Evolutionary conservation across 306 rosid species (phyloP).

Genomic region (Trifolium fragiferum): DNA sequence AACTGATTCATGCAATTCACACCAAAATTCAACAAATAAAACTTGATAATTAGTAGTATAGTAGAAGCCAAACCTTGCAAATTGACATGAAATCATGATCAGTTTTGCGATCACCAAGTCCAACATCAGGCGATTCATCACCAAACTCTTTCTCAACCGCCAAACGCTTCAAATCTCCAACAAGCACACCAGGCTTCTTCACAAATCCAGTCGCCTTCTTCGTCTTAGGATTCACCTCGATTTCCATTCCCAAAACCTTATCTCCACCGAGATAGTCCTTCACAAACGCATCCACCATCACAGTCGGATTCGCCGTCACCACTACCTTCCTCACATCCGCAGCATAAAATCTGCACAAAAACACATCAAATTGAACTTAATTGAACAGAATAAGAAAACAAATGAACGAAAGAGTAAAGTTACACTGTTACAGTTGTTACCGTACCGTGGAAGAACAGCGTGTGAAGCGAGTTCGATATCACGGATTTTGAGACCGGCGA

Average conservation of each 20-base stretch:
- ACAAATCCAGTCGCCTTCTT: constrained; percentile 95
- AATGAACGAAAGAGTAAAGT: not conserved
- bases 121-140: constrained; percentile 72
- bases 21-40: not conserved
- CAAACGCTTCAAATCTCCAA: constrained; percentile 70
- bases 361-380: not conserved
- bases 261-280: constrained; percentile 88
- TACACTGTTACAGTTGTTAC: too few species aligned
- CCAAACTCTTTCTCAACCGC: constrained; percentile 80
- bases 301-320: constrained; percentile 90
- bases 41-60: not conserved
- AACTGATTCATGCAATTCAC: not conserved
- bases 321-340: constrained; percentile 93
- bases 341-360: constrained; percentile 69
- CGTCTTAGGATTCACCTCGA: constrained; percentile 91
- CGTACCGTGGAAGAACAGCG: constrained; percentile 83
- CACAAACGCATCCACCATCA: constrained; percentile 95
- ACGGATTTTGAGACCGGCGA: constrained; percentile 85
- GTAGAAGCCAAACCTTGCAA: constrained; percentile 74
- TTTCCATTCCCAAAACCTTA: constrained; percentile 85
- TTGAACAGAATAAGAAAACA: not conserved
- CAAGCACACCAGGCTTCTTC: constrained; percentile 91
- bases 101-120: constrained; percentile 82
- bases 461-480: constrained; percentile 94
- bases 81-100: constrained; percentile 94